phyloP scores from a whole-genome alignment of 352 stramenopile genomes.

The Globisporangium splendens region DNA sequence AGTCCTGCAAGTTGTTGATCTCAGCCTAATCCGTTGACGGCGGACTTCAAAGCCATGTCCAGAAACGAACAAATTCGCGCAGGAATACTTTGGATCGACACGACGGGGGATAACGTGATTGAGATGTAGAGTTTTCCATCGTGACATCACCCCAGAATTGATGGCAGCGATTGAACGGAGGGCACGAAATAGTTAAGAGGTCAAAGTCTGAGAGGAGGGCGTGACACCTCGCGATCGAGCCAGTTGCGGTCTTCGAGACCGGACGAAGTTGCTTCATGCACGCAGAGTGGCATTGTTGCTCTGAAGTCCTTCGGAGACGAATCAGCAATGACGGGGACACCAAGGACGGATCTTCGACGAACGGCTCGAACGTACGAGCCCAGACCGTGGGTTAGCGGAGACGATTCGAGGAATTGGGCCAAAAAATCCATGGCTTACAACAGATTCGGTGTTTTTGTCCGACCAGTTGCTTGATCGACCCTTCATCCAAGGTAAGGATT shows the following conservation, averaged over 20 bases:
- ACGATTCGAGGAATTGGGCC: too few species aligned
- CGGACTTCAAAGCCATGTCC: constrained; percentile 80
- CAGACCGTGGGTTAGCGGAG: too few species aligned
- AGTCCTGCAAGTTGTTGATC: constrained; percentile 85
- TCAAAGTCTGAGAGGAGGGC: constrained; percentile 70
- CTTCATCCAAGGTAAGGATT: too few species aligned
- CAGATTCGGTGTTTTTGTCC: too few species aligned
- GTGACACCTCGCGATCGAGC: constrained; percentile 78
- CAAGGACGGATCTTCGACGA: constrained; percentile 89
- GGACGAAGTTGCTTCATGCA: constrained; percentile 87
- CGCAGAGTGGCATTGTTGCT: constrained; percentile 36
- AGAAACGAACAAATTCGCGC: constrained; percentile 70
- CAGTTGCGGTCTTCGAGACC: constrained; percentile 73
- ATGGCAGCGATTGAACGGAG: constrained; percentile 78
- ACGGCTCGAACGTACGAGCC: constrained; percentile 89
- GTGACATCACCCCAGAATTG: constrained; percentile 51
- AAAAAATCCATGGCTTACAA: too few species aligned
- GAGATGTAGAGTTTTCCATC: constrained; percentile 95
- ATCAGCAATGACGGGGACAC: constrained; percentile 71
- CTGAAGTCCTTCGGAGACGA: constrained; percentile 82
- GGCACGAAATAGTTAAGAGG: constrained; percentile 81
- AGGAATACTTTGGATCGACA: constrained; percentile 79
- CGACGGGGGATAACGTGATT: constrained; percentile 87
- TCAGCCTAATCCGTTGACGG: constrained; percentile 90
- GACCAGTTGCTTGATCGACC: too few species aligned